A percentile compares a stretch with the other conserved stretches of the same genome.
Evolutionary conservation across 495 filamentous ascomycete species (phyloP).

Genomic region (Annulohypoxylon bovei): DNA sequence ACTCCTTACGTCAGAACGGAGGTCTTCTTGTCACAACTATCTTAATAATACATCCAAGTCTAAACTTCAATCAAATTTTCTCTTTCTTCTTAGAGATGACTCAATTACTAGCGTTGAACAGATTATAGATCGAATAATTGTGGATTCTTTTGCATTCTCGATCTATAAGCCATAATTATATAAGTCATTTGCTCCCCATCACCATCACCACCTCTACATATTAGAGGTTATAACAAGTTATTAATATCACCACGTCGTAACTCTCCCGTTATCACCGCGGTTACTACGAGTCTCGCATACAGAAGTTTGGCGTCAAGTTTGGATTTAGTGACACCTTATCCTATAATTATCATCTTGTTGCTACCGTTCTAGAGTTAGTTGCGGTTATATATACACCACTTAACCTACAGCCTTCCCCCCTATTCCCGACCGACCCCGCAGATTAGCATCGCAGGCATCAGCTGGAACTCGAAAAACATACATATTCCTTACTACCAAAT

Average conservation of each 20-base stretch:
- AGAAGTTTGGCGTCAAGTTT: not conserved
- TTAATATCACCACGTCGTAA: constrained; percentile 36
- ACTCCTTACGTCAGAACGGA: constrained; percentile 39
- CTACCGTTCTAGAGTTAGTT: not conserved
- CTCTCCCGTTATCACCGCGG: not conserved
- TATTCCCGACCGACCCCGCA: constrained; percentile 25
- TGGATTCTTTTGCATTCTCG: not conserved
- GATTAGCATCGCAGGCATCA: constrained; percentile 6
- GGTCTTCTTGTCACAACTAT: constrained; percentile 15
- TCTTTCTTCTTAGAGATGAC: constrained; percentile 22
- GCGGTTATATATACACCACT: not conserved
- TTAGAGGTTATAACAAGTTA: constrained; percentile 16
- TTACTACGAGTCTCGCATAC: not conserved
- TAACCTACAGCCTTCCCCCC: constrained; percentile 4
- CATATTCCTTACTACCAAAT: not conserved
- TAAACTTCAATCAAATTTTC: not conserved
- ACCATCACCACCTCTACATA: constrained; percentile 18
- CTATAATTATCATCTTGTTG: constrained; percentile 7
- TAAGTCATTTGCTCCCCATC: constrained; percentile 18
- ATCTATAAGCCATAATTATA: constrained; percentile 18
- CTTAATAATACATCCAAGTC: constrained; percentile 23
- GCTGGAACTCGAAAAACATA: not conserved
- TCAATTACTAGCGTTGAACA: constrained; percentile 19
- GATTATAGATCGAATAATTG: not conserved
- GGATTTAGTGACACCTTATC: not conserved